phyloP scores from a whole-genome alignment of 2,329 filamentous ascomycete genomes.

The Hymenoscyphus scutula region DNA sequence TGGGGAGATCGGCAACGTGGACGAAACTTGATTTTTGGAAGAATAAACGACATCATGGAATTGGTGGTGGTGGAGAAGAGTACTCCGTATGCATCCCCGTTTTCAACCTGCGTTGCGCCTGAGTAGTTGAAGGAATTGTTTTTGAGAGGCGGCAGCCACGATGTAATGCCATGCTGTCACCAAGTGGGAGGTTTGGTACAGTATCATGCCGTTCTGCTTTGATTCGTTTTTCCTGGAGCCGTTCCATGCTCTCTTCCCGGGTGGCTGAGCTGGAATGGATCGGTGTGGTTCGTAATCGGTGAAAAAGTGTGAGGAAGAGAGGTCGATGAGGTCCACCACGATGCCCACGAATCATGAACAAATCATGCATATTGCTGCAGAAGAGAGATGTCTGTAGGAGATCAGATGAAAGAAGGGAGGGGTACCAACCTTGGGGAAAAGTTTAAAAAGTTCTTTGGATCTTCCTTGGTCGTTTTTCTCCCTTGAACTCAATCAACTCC shows the following conservation, averaged over 20 bases:
- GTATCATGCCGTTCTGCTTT: not conserved
- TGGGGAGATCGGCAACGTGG: slow-evolving; percentile 5
- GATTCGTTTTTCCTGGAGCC: not conserved
- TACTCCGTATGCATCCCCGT: not conserved
- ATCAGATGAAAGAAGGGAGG: not conserved
- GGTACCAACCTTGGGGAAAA: not conserved
- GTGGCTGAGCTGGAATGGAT: not conserved
- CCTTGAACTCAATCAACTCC: not conserved
- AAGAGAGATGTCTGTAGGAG: not conserved
- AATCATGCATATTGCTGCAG: not conserved
- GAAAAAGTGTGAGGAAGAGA: too few species aligned
- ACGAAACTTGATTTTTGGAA: slow-evolving; percentile 7
- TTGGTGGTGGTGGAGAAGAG: not conserved
- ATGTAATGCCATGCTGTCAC: not conserved
- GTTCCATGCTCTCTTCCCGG: not conserved
- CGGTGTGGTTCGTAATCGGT: not conserved
- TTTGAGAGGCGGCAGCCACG: not conserved
- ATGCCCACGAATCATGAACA: too few species aligned
- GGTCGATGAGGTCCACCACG: too few species aligned
- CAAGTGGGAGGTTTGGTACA: not conserved
- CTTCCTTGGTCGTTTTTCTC: not conserved
- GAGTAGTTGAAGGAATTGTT: not conserved
- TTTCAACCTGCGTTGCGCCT: not conserved
- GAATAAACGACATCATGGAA: not conserved
- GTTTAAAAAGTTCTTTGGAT: not conserved